Percentiles rank a stretch among this genome's conserved stretches.
Conservation (phyloP, 2,329 filamentous ascomycete species). For the Pseudocercospora crystallina region DNA sequence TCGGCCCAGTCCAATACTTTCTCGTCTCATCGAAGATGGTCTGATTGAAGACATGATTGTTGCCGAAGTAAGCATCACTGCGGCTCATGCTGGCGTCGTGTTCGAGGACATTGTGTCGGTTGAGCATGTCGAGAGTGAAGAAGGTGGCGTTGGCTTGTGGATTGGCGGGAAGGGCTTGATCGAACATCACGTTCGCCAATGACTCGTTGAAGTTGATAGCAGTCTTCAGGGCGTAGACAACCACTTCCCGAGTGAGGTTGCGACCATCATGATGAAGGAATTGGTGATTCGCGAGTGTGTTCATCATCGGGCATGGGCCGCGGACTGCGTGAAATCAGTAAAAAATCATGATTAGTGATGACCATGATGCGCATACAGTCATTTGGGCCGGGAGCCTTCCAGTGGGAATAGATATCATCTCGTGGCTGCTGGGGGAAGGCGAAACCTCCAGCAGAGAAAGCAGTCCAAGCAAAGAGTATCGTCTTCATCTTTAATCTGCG, state of each 20-base stretch:
- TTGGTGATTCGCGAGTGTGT: slow-evolving; percentile 23
- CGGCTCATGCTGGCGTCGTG: slow-evolving; percentile 39
- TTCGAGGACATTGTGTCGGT: slow-evolving; percentile 23
- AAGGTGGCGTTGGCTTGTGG: slow-evolving; percentile 24
- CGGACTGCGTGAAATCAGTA: not conserved
- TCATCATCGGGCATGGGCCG: slow-evolving; percentile 13
- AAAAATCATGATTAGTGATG: not conserved
- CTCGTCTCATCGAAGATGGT: slow-evolving; percentile 50
- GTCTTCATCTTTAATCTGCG: no score
- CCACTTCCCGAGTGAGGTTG: slow-evolving; percentile 19
- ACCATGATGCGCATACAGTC: not conserved
- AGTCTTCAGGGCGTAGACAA: slow-evolving; percentile 19
- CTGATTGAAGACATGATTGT: slow-evolving; percentile 55
- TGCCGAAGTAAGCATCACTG: slow-evolving; percentile 51
- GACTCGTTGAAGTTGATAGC: slow-evolving; percentile 22
- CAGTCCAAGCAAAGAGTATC: no score
- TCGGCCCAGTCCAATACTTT: slow-evolving; percentile 48
- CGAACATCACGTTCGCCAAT: slow-evolving; percentile 21
- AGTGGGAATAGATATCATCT: no score
- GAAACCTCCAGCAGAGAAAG: no score
- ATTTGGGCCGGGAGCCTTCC: slow-evolving; percentile 7
- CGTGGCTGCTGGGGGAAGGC: no score
- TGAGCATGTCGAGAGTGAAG: slow-evolving; percentile 22
- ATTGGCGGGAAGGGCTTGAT: slow-evolving; percentile 23
- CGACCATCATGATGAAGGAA: slow-evolving; percentile 24